Evolutionary conservation across 805 yeast species (phyloP).

Genomic region (Zygotorulaspora danielsina): DNA sequence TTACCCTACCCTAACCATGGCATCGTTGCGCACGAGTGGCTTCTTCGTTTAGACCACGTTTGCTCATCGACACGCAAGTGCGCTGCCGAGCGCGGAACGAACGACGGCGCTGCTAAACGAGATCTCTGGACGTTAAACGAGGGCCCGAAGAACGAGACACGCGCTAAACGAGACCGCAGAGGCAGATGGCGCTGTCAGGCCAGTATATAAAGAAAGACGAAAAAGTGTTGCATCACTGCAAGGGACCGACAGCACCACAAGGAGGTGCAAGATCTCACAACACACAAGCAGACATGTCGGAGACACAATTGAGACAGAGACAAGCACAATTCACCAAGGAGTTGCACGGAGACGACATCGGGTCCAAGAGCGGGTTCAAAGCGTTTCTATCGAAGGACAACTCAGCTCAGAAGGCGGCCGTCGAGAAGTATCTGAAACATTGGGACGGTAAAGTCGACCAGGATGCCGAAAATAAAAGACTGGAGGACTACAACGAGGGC

Average conservation of each 20-base stretch:
- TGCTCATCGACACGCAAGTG: too few relatives aligned
- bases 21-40: too few relatives aligned
- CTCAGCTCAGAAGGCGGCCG: slow-evolving; percentile 76
- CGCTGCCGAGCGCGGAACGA: too few relatives aligned
- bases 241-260: too few relatives aligned
- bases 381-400: slow-evolving; percentile 77
- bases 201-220: slow-evolving; percentile 2
- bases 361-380: slow-evolving; percentile 61
- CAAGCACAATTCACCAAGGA: slow-evolving; percentile 70
- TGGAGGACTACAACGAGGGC: slow-evolving; percentile 80
- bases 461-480: slow-evolving; percentile 66
- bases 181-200: too few relatives aligned
- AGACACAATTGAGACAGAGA: slow-evolving; percentile 33
- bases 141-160: too few relatives aligned
- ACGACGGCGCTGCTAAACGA: too few relatives aligned
- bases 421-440: slow-evolving; percentile 87
- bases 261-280: too few relatives aligned
- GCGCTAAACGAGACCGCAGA: neutral
- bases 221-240: neutral
- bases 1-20: too few relatives aligned
- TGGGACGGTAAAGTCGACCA: slow-evolving; percentile 89
- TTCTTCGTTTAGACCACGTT: too few relatives aligned
- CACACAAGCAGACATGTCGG: too few relatives aligned
- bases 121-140: neutral
- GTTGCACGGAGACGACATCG: slow-evolving; percentile 73